Evolutionary conservation across 2,329 filamentous ascomycete genomes (phyloP), one percentile per base, ranked within the genome.

Genomic region (Dactylellina cionopaga): DNA sequence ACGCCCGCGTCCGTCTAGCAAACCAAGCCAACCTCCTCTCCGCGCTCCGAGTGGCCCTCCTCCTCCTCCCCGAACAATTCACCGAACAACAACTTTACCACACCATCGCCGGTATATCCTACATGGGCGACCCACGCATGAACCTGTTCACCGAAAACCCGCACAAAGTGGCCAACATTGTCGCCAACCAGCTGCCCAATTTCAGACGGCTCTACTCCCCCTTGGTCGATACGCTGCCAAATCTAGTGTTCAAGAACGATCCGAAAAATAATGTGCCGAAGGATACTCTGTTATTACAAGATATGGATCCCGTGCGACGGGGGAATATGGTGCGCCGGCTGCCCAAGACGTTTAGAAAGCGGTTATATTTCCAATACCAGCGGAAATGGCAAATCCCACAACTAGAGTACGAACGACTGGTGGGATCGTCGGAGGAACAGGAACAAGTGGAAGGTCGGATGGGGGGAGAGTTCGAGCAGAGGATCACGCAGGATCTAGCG

Each of bases 91-190:
- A 97, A 76, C 84, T 99, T 0, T 99, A 97, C 81, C 90, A 87
- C 76, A 95, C 92, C 17, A 97, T 99, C 73, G 90, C 95, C 0
- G 90, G 91, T 19, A 89, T 99, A 75, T 96, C 91, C 78, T 99
- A 99, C 80, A 87, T 96, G 76, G 95, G 95, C 31, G 95, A 99
- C 78, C 92, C 93, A n/a, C 91, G 95, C 75, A 99, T 99, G 95
- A 84, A 88, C 1, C 85, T 97, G 41, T 90, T 91, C 1, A 92
- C 92, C 0, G 95, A 99, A 80, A 92, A 98, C 78, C 92, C 92
- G 29, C 88, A 88, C 78, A 99, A 99, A 81, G 92, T 99, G 17
- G 85, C 87, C 77, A 98, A 98, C 80, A 99, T 99, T 76, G 95
- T 99, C 27, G 88, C 88, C 47, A 89, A 96, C 78, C 96, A 99